These are phyloP conservation scores for Fallopia convolvulus DNA, from an alignment of 148 eudicot genomes.

Conservation along the genomic window DNA sequence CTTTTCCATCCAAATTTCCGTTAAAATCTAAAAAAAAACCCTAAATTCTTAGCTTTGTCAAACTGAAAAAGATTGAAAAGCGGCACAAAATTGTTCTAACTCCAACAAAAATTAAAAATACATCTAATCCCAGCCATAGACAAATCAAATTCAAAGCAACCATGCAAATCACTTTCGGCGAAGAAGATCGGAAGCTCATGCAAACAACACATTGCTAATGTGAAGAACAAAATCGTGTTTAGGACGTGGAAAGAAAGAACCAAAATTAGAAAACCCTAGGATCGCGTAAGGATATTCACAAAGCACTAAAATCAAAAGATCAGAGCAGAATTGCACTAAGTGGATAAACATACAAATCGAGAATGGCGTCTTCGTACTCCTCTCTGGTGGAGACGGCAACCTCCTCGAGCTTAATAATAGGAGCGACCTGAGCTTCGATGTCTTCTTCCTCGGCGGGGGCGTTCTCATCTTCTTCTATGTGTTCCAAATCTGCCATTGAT, in stretches of 20 bases:
- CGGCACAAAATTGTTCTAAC: too few relatives aligned
- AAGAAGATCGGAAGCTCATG: too few relatives aligned
- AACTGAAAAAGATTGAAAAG: too few relatives aligned
- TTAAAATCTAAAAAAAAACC: too few relatives aligned
- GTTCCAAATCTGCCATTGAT: constrained; percentile 45
- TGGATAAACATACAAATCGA: constrained; percentile 21
- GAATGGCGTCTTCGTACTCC: constrained; percentile 35
- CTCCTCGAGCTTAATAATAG: constrained; percentile 53
- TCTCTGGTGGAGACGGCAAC: constrained; percentile 43
- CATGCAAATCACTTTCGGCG: too few relatives aligned
- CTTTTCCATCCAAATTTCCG: too few relatives aligned
- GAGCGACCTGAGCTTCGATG: constrained; percentile 75
- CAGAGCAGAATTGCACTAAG: background rate
- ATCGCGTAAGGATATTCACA: background rate
- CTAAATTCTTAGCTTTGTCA: too few relatives aligned
- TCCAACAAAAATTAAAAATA: too few relatives aligned
- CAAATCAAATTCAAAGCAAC: too few relatives aligned
- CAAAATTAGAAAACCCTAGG: background rate
- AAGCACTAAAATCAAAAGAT: background rate
- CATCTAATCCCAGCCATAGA: too few relatives aligned
- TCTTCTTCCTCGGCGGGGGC: constrained; percentile 65
- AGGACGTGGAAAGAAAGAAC: background rate
- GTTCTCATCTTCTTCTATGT: constrained; percentile 44
- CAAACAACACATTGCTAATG: too few relatives aligned
- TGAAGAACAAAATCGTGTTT: too few relatives aligned